These are phyloP conservation scores for Trichoderma citrinoviride DNA, from an alignment of 2,329 filamentous ascomycete species.

Conservation along the genomic window DNA sequence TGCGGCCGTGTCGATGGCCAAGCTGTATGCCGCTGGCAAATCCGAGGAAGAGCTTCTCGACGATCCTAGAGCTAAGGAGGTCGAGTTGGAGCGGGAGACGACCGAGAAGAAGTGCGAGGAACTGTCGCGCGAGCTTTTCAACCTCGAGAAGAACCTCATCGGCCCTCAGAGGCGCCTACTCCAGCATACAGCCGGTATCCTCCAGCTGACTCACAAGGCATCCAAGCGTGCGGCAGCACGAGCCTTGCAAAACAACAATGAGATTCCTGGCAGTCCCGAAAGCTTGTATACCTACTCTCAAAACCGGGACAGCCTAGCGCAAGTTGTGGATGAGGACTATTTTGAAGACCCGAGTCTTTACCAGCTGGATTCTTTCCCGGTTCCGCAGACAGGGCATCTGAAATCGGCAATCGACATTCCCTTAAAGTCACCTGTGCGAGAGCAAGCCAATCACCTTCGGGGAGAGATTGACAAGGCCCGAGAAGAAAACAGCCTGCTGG, in stretches of 20 bases:
- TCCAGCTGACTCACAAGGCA: slow-evolving; percentile 83
- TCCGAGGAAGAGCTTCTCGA: slow-evolving; percentile 48
- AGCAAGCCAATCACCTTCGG: slow-evolving; percentile 50
- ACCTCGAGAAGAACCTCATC: slow-evolving; percentile 72
- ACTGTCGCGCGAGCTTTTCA: slow-evolving; percentile 74
- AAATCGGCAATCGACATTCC: slow-evolving; percentile 51
- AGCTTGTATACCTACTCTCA: slow-evolving; percentile 70
- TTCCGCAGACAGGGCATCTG: slow-evolving; percentile 28
- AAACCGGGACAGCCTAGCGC: slow-evolving; percentile 57
- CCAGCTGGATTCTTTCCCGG: slow-evolving; percentile 63
- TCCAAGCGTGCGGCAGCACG: slow-evolving; percentile 52
- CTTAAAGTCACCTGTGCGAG: slow-evolving; percentile 55
- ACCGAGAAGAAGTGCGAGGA: slow-evolving; percentile 84
- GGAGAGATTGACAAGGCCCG: slow-evolving; percentile 47
- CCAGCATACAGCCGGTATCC: slow-evolving; percentile 86
- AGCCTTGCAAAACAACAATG: slow-evolving; percentile 44
- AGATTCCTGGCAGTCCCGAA: slow-evolving; percentile 71
- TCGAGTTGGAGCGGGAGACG: slow-evolving; percentile 70
- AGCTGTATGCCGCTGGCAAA: slow-evolving; percentile 66
- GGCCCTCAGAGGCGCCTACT: slow-evolving; percentile 73
- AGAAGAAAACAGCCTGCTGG: slow-evolving; percentile 45
- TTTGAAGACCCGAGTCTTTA: slow-evolving; percentile 80
- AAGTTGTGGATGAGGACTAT: slow-evolving; percentile 54
- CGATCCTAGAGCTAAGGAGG: slow-evolving; percentile 53
- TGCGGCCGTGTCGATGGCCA: slow-evolving; percentile 81